Evolutionary conservation across 805 yeast genomes (phyloP), one percentile per base, ranked within the genome.

Genomic region (Myxozyma mucilagina): DNA sequence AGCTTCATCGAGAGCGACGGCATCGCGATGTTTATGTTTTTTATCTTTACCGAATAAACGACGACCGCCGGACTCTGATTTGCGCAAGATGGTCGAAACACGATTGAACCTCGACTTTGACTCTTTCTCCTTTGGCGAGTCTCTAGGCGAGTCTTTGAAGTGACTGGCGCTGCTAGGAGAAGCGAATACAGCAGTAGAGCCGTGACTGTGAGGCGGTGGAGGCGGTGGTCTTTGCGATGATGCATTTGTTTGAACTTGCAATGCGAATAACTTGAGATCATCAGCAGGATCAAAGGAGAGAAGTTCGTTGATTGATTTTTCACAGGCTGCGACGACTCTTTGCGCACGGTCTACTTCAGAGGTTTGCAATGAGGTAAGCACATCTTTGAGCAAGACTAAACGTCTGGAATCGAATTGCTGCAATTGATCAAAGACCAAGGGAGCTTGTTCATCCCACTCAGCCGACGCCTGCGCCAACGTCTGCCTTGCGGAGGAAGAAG

Each of bases 401-500:
- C 89, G 84, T 73, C 76, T 76, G 69, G 76, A 80, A 72, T 90
- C 96, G 67, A 87, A 84, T 63, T 79, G 79, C 70, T 90, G 94
- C 71, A 90, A 87, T 65, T 84, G 83, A 67, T 86, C 86, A 70
- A 89, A 87, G 47, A 87, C 83, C 57, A 81, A 84, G 1, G 96
- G 93, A 1, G 94, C 93, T 71, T 86, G 85, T 56, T 82, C 77
- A 64, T 85, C 86, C 97, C 97, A 90, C 68, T 56, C 67, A 39
- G 56, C 72, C 6, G n/a, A n/a, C n/a, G n/a, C n/a, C n/a, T n/a
- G n/a, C n/a, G n/a, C n/a, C n/a, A n/a, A n/a, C n/a, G n/a, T n/a
- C n/a, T n/a, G n/a, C n/a, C n/a, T n/a, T n/a, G n/a, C n/a, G n/a
- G n/a, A n/a, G n/a, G n/a, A n/a, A n/a, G n/a, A n/a, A n/a, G n/a